Evolutionary conservation across 352 stramenopile species (phyloP).

Genomic region (Globisporangium cylindrosporum): DNA sequence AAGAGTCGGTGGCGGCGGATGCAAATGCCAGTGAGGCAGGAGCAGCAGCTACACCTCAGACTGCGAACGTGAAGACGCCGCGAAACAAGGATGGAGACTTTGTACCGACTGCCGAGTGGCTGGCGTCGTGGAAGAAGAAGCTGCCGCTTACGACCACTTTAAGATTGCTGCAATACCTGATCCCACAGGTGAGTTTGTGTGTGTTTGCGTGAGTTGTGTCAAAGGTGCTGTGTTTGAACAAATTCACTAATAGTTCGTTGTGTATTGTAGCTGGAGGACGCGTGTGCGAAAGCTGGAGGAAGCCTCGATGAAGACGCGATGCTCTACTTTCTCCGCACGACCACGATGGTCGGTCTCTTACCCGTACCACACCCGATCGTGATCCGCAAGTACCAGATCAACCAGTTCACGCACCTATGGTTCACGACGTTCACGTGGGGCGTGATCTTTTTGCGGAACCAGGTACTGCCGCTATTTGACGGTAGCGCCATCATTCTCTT

Average conservation of each 20-base stretch:
- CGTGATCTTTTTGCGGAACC: slow-evolving; percentile 98
- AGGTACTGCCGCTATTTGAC: slow-evolving; percentile 96
- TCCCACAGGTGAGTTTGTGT: slow-evolving; percentile 70
- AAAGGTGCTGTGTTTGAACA: background rate
- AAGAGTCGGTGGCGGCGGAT: slow-evolving; percentile 6
- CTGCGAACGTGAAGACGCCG: slow-evolving; percentile 23
- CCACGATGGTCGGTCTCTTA: slow-evolving; percentile 98
- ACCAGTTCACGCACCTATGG: slow-evolving; percentile 98
- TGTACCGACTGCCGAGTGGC: slow-evolving; percentile 92
- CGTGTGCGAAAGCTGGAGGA: slow-evolving; percentile 73
- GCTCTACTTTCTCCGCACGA: slow-evolving; percentile 95
- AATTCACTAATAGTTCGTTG: background rate
- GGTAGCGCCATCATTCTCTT: slow-evolving; percentile 96
- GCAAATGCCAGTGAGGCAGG: slow-evolving; percentile 13
- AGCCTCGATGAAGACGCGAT: slow-evolving; percentile 95
- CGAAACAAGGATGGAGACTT: slow-evolving; percentile 59
- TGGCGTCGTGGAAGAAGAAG: slow-evolving; percentile 93
- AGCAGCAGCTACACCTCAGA: background rate
- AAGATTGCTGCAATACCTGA: slow-evolving; percentile 92
- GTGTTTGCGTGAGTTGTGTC: background rate
- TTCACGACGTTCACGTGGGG: slow-evolving; percentile 99
- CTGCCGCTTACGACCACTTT: slow-evolving; percentile 95
- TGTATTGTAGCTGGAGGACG: slow-evolving; percentile 51
- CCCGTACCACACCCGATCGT: slow-evolving; percentile 97
- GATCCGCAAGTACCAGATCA: slow-evolving; percentile 98